phyloP scores from a whole-genome alignment of 345 rosid species.

The Abelmoschus esculentus region DNA sequence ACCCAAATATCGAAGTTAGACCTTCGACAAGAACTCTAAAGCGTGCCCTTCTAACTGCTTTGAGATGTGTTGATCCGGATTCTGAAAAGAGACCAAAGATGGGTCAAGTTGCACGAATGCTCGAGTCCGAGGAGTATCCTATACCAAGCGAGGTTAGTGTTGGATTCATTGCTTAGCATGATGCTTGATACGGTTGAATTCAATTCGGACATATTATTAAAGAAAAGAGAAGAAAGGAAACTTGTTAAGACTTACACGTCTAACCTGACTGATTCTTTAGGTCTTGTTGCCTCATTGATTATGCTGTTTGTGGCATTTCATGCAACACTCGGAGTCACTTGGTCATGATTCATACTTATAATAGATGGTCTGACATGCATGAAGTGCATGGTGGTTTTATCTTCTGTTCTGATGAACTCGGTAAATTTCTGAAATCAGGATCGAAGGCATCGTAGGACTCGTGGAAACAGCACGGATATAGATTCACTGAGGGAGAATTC shows the following conservation, averaged over 20 bases:
- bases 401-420: not conserved
- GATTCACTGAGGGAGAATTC: constrained; percentile 60
- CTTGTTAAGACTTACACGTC: not conserved
- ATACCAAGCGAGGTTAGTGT: constrained; percentile 85
- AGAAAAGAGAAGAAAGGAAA: too few species aligned
- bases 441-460: constrained; percentile 61
- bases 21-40: constrained; percentile 88
- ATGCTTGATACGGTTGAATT: too few species aligned
- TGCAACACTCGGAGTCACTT: not conserved
- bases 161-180: not conserved
- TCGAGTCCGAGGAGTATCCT: constrained; percentile 94
- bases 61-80: constrained; percentile 95
- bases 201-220: too few species aligned
- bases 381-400: not conserved
- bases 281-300: not conserved
- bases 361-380: not conserved
- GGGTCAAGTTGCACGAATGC: constrained; percentile 99
- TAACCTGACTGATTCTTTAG: not conserved
- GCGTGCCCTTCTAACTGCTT: constrained; percentile 83
- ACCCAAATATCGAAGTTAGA: constrained; percentile 73
- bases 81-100: constrained; percentile 89
- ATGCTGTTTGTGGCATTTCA: not conserved
- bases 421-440: constrained; percentile 39
- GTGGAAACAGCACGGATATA: constrained; percentile 59
- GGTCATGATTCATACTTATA: not conserved